A percentile compares a stretch with the other conserved stretches of the same genome.
Evolutionary conservation across 2,329 filamentous ascomycete genomes (phyloP).

Genomic region (Stenocarpella maydis): DNA sequence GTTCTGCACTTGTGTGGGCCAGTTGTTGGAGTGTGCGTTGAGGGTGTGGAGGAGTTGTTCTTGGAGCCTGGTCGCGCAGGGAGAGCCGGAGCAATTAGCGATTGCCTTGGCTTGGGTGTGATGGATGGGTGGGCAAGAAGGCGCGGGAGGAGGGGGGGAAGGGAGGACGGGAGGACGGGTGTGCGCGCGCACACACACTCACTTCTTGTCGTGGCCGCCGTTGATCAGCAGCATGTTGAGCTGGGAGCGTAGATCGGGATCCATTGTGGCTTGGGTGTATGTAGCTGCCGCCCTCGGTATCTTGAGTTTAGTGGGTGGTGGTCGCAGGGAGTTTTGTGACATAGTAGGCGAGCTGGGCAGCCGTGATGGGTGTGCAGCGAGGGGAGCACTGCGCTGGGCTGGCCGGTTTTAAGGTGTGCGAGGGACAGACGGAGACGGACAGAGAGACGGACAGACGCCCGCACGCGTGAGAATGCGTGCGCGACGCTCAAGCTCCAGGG

Average conservation of each 20-base stretch:
- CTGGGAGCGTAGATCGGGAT: constrained; percentile 68
- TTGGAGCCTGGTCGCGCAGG: constrained; percentile 61
- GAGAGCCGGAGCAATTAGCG: constrained; percentile 32
- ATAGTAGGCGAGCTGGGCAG: constrained; percentile 33
- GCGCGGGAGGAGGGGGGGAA: background rate
- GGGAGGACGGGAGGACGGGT: background rate
- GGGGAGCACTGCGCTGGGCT: constrained; percentile 21
- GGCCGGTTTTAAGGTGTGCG: constrained; percentile 22
- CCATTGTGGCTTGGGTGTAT: constrained; percentile 68
- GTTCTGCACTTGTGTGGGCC: constrained; percentile 66
- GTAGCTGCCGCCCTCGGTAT: constrained; percentile 66
- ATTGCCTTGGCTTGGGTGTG: background rate
- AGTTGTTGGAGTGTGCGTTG: constrained; percentile 66
- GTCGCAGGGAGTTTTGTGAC: constrained; percentile 36
- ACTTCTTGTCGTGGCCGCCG: constrained; percentile 69
- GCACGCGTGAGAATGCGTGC: constrained; percentile 12
- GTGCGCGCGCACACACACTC: constrained; percentile 38
- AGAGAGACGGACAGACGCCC: constrained; percentile 2
- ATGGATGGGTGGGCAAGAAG: background rate
- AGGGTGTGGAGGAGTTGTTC: constrained; percentile 69
- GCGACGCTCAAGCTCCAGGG: constrained; percentile 14
- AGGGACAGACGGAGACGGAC: background rate
- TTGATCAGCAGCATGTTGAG: constrained; percentile 67
- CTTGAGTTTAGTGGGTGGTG: constrained; percentile 64
- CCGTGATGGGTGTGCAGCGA: constrained; percentile 28